Conservation (phyloP, 495 filamentous ascomycete species). For the Cladorrhinum samala region DNA sequence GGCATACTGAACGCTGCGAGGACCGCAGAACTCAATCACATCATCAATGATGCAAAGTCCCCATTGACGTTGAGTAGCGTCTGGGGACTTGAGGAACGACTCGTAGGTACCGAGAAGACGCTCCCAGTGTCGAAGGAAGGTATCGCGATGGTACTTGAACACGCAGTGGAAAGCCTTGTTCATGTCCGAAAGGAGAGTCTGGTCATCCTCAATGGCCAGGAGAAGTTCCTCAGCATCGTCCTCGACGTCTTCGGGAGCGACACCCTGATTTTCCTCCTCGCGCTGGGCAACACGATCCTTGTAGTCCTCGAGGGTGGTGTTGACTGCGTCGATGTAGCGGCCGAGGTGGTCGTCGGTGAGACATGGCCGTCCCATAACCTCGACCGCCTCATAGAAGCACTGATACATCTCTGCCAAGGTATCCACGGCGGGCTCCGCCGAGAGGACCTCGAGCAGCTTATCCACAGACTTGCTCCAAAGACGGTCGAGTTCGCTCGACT, state of each 20-base stretch:
- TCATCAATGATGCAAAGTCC: slow-evolving; percentile 98
- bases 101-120: slow-evolving; percentile 77
- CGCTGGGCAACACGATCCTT: slow-evolving; percentile 75
- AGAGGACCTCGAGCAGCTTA: slow-evolving; percentile 91
- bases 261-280: slow-evolving; percentile 62
- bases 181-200: slow-evolving; percentile 96
- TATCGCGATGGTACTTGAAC: slow-evolving; percentile 85
- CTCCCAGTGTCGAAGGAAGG: slow-evolving; percentile 84
- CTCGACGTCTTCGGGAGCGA: slow-evolving; percentile 53
- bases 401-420: slow-evolving; percentile 99
- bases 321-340: slow-evolving; percentile 76
- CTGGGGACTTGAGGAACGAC: slow-evolving; percentile 71
- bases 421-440: slow-evolving; percentile 89
- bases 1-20: slow-evolving; percentile 74
- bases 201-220: slow-evolving; percentile 95
- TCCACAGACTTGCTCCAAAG: slow-evolving; percentile 84
- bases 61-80: slow-evolving; percentile 95
- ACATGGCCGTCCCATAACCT: slow-evolving; percentile 81
- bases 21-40: slow-evolving; percentile 92
- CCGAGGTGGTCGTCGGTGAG: slow-evolving; percentile 72
- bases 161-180: slow-evolving; percentile 99
- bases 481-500: slow-evolving; percentile 63
- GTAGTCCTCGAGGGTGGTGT: slow-evolving; percentile 84
- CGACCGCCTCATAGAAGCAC: slow-evolving; percentile 98
- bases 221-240: slow-evolving; percentile 66